Conservation (phyloP, 306 rosid species). For the Carpinus fangiana region DNA sequence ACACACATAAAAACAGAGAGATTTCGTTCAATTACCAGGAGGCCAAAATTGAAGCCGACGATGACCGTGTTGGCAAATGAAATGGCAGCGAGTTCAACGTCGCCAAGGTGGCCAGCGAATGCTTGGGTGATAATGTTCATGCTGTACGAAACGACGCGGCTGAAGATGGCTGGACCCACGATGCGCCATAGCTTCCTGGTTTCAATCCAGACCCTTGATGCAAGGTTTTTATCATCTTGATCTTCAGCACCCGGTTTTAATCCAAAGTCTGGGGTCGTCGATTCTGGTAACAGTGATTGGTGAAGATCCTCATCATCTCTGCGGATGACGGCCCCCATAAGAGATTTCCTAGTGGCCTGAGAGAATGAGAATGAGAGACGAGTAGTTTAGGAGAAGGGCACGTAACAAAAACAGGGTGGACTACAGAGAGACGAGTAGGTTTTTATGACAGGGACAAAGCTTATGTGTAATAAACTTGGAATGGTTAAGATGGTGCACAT, state of each 20-base stretch:
- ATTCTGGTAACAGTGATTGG: neutral
- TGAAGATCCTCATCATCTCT: neutral
- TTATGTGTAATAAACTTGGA: too few relatives aligned
- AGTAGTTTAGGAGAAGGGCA: neutral
- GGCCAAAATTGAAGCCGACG: constrained; percentile 82
- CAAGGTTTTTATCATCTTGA: neutral
- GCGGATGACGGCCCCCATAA: neutral
- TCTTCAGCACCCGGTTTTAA: neutral
- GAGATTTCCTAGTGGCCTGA: neutral
- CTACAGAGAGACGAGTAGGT: neutral
- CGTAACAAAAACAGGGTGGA: neutral
- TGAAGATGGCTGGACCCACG: constrained; percentile 76
- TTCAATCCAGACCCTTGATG: constrained; percentile 49
- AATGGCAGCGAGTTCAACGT: constrained; percentile 65
- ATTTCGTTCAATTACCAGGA: constrained; percentile 41
- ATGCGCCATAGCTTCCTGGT: constrained; percentile 65
- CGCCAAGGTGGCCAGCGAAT: constrained; percentile 80
- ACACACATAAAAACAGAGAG: neutral
- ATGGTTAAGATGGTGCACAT: too few relatives aligned
- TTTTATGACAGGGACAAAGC: too few relatives aligned
- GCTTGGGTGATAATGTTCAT: constrained; percentile 80
- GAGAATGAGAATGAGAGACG: neutral
- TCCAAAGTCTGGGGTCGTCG: neutral
- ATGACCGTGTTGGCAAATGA: constrained; percentile 75
- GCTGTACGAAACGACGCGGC: constrained; percentile 54